Conservation (phyloP, 495 filamentous ascomycete species). For the Trichoderma erinaceum region DNA sequence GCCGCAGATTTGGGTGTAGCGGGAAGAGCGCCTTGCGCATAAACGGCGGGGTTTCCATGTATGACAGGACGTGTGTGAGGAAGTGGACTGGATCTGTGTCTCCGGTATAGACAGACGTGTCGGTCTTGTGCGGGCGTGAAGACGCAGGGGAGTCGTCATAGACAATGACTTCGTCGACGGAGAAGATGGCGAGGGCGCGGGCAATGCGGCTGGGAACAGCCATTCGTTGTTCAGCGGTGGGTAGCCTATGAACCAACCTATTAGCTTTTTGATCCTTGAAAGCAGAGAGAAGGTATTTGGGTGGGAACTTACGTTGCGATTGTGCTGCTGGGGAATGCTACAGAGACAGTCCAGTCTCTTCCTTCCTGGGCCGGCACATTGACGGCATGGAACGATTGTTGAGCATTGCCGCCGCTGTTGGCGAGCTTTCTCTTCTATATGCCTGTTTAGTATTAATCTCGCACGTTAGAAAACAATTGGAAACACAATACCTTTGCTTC, state of each 20-base stretch:
- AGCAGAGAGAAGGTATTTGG: not conserved
- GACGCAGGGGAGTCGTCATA: slow-evolving; percentile 54
- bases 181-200: slow-evolving; percentile 67
- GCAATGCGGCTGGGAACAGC: slow-evolving; percentile 61
- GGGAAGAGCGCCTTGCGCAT: slow-evolving; percentile 63
- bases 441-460: slow-evolving; percentile 14
- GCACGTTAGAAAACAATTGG: not conserved
- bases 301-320: slow-evolving; percentile 38
- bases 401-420: slow-evolving; percentile 29
- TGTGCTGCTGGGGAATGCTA: slow-evolving; percentile 43
- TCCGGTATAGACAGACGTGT: slow-evolving; percentile 52
- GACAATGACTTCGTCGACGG: slow-evolving; percentile 69
- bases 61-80: slow-evolving; percentile 63
- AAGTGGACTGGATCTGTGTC: slow-evolving; percentile 62
- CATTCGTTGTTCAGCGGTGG: slow-evolving; percentile 58
- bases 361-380: slow-evolving; percentile 31
- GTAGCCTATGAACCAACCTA: slow-evolving; percentile 27
- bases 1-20: slow-evolving; percentile 61
- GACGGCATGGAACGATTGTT: slow-evolving; percentile 26
- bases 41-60: slow-evolving; percentile 70
- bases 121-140: slow-evolving; percentile 34
- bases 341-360: slow-evolving; percentile 42
- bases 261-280: not conserved
- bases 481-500: slow-evolving; percentile 26
- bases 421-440: slow-evolving; percentile 38